phyloP scores from a whole-genome alignment of 768 basidiomycete genomes.

The Russula ochroleuca region DNA sequence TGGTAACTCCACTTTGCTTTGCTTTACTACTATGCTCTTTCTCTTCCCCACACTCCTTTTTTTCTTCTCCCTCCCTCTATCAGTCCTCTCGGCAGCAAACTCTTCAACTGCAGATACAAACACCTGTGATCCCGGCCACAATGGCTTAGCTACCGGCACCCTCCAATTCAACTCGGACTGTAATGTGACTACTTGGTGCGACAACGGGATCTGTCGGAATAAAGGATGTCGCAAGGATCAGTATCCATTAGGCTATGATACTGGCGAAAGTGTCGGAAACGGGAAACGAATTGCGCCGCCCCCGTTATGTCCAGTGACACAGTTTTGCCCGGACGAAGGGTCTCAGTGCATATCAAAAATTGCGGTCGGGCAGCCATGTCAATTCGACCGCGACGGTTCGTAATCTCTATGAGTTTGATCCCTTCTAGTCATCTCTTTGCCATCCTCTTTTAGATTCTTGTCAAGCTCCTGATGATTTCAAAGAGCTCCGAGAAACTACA shows the following conservation, averaged over 20 bases:
- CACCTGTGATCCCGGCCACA: conserved; percentile 51
- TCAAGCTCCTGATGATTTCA: conserved; percentile 58
- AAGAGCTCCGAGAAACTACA: conserved; percentile 57
- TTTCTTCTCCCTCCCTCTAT: conserved; percentile 37
- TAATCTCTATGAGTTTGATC: conserved; percentile 7
- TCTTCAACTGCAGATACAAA: conserved; percentile 37
- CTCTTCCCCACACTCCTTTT: conserved; percentile 52
- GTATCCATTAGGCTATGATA: conserved; percentile 65
- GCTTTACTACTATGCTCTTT: conserved; percentile 29
- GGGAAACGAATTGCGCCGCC: conserved; percentile 43
- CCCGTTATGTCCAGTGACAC: conserved; percentile 51
- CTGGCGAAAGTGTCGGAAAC: conserved; percentile 21
- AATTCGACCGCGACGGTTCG: conserved; percentile 82
- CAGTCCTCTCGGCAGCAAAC: conserved; percentile 36
- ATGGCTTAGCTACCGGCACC: conserved; percentile 69
- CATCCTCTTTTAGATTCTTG: conserved; percentile 66
- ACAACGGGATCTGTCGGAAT: conserved; percentile 49
- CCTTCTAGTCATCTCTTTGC: conserved; percentile 7
- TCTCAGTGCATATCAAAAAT: conserved; percentile 60
- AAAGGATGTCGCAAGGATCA: conserved; percentile 74
- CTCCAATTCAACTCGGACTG: conserved; percentile 79
- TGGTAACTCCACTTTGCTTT: background rate
- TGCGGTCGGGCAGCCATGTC: conserved; percentile 63
- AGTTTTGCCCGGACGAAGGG: conserved; percentile 85
- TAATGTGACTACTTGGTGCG: conserved; percentile 65